Conservation (phyloP, 331 rosid genomes). For the Arachis monticola region DNA sequence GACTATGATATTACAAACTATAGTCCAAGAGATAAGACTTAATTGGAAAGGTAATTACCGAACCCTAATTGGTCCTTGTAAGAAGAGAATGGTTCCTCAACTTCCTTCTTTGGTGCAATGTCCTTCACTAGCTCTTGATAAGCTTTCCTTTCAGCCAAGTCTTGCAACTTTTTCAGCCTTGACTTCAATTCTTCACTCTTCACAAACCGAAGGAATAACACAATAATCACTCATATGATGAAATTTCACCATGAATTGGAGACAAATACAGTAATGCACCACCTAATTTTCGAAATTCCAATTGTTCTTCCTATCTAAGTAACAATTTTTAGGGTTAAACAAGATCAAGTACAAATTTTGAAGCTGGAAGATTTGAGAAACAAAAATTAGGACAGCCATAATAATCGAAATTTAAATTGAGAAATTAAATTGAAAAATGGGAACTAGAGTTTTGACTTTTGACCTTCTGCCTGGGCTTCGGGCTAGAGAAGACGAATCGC, state of each 20-base stretch:
- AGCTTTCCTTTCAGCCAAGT: conserved; percentile 80
- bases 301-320: not conserved
- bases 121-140: conserved; percentile 91
- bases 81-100: conserved; percentile 80
- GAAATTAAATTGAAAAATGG: not conserved
- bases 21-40: not conserved
- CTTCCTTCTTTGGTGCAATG: conserved; percentile 57
- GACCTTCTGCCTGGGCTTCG: conserved; percentile 87
- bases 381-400: not conserved
- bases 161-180: conserved; percentile 69
- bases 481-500: conserved; percentile 62
- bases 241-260: not conserved
- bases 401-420: not conserved
- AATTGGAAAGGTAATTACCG: conserved; percentile 48
- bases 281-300: not conserved
- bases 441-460: conserved; percentile 32
- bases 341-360: conserved; percentile 11
- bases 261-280: not conserved
- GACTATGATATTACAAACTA: not conserved
- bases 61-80: conserved; percentile 93
- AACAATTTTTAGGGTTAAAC: not conserved
- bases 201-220: conserved; percentile 25
- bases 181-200: conserved; percentile 89
- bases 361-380: not conserved
- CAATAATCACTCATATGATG: not conserved